Evolutionary conservation across 2,329 filamentous ascomycete genomes (phyloP).

Genomic region (Sporothrix humicola): DNA sequence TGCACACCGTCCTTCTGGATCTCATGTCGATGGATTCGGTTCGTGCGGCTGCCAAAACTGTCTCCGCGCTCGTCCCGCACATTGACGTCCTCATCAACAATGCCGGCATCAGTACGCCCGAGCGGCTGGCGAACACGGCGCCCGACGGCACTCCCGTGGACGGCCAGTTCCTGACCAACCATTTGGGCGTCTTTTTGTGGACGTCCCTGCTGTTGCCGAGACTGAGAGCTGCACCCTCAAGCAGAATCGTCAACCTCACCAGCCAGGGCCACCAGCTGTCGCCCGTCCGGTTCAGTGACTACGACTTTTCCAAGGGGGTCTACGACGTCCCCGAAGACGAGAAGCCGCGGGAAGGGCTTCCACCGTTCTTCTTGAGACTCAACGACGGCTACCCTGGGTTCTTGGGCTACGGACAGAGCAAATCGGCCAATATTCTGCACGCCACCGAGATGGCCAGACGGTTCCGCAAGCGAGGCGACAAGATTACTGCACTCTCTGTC

Average conservation of each 20-base stretch:
- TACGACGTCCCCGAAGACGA: constrained; percentile 45
- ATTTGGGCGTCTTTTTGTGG: constrained; percentile 56
- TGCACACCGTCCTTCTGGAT: constrained; percentile 44
- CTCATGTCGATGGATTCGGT: constrained; percentile 46
- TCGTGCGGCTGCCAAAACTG: constrained; percentile 44
- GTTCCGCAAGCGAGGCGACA: constrained; percentile 38
- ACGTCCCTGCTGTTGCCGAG: constrained; percentile 54
- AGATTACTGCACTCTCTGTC: constrained; percentile 44
- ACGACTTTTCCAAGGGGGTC: constrained; percentile 47
- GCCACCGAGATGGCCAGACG: constrained; percentile 45
- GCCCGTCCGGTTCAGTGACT: constrained; percentile 52
- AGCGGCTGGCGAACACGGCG: constrained; percentile 44
- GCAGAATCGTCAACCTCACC: constrained; percentile 51
- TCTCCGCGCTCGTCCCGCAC: constrained; percentile 39
- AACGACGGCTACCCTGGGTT: constrained; percentile 44
- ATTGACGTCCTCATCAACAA: constrained; percentile 54
- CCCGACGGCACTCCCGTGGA: constrained; percentile 44
- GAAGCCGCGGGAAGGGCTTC: constrained; percentile 31
- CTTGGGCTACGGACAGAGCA: constrained; percentile 54
- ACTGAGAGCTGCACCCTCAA: constrained; percentile 40
- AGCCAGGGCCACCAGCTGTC: constrained; percentile 49
- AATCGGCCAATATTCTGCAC: constrained; percentile 55
- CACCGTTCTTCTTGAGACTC: constrained; percentile 22
- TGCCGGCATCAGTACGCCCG: constrained; percentile 46
- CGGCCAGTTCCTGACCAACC: constrained; percentile 45